These are phyloP conservation scores for Mucor piriformis DNA, from an alignment of 371 early-diverging fungal species.

Conservation along the genomic window DNA sequence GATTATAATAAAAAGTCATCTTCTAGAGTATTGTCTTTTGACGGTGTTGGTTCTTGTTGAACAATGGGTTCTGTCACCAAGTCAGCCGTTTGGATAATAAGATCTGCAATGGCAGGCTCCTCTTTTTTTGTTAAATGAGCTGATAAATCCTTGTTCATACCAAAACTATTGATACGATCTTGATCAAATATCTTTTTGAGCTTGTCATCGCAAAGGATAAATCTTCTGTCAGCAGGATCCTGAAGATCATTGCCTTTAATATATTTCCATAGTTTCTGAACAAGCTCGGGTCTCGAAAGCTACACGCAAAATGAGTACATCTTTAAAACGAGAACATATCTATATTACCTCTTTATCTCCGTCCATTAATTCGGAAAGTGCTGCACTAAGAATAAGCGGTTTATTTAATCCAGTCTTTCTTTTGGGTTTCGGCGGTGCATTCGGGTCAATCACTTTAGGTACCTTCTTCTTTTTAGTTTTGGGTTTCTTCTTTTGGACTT, in stretches of 20 bases:
- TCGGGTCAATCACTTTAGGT: slow-evolving; percentile 36
- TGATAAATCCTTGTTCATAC: slow-evolving; percentile 60
- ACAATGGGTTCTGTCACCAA: neutral
- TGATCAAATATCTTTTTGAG: slow-evolving; percentile 54
- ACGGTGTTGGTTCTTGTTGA: slow-evolving; percentile 5
- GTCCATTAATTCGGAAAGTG: slow-evolving; percentile 50
- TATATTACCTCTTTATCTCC: slow-evolving; percentile 49
- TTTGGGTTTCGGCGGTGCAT: slow-evolving; percentile 54
- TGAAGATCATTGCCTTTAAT: slow-evolving; percentile 63
- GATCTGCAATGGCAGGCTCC: slow-evolving; percentile 1
- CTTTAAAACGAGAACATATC: neutral
- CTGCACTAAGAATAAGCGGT: slow-evolving; percentile 53
- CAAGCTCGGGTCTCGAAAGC: slow-evolving; percentile 60
- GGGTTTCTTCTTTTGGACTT: slow-evolving; percentile 16
- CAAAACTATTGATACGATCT: slow-evolving; percentile 58
- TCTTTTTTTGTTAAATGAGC: slow-evolving; percentile 55
- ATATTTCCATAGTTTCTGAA: slow-evolving; percentile 61
- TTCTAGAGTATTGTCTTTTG: neutral
- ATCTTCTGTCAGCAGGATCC: slow-evolving; percentile 61
- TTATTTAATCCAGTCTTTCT: slow-evolving; percentile 56
- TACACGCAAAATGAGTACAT: slow-evolving; percentile 14
- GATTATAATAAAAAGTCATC: neutral
- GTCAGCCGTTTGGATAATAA: neutral
- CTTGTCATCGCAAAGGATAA: slow-evolving; percentile 57
- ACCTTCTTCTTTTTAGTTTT: slow-evolving; percentile 23